A percentile compares a stretch with the other conserved stretches of the same genome.
phyloP scores from a whole-genome alignment of 768 basidiomycete species.

The Xerocomellus amylosporus region DNA sequence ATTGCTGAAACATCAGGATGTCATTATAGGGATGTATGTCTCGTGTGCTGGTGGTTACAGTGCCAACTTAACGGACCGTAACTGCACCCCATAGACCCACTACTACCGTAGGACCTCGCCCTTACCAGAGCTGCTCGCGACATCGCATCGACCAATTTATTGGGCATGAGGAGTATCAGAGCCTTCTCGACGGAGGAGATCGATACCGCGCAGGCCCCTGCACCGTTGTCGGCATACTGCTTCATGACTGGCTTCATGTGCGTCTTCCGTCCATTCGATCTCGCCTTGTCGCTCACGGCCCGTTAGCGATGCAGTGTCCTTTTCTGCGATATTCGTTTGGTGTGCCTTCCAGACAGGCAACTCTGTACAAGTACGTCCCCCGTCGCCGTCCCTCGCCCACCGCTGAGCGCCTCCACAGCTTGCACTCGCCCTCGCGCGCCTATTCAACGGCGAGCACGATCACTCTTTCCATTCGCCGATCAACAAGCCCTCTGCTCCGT shows the following conservation, averaged over 20 bases:
- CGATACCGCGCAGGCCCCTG: conserved; percentile 35
- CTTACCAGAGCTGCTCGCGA: conserved; percentile 5
- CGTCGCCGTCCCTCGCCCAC: background rate
- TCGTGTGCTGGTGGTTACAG: too few relatives aligned
- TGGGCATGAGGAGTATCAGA: conserved; percentile 9
- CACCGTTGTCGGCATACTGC: conserved; percentile 61
- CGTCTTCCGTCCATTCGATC: conserved; percentile 24
- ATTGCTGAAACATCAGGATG: too few relatives aligned
- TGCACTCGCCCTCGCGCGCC: conserved; percentile 74
- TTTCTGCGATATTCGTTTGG: conserved; percentile 81
- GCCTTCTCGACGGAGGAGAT: conserved; percentile 23
- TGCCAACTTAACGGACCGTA: too few relatives aligned
- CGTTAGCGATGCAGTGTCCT: conserved; percentile 65
- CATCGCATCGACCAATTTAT: conserved; percentile 8
- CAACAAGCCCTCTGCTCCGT: conserved; percentile 82
- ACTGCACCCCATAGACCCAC: too few relatives aligned
- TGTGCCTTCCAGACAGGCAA: conserved; percentile 85
- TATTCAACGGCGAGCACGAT: conserved; percentile 60
- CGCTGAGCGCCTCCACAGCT: conserved; percentile 43
- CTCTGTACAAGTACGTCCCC: conserved; percentile 52
- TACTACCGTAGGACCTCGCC: too few relatives aligned
- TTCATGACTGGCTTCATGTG: conserved; percentile 82
- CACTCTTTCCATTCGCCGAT: conserved; percentile 72
- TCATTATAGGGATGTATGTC: too few relatives aligned
- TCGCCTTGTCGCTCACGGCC: background rate